Evolutionary conservation across 2,329 filamentous ascomycete genomes (phyloP).

Genomic region (Cladosporium austrohemisphaericum): DNA sequence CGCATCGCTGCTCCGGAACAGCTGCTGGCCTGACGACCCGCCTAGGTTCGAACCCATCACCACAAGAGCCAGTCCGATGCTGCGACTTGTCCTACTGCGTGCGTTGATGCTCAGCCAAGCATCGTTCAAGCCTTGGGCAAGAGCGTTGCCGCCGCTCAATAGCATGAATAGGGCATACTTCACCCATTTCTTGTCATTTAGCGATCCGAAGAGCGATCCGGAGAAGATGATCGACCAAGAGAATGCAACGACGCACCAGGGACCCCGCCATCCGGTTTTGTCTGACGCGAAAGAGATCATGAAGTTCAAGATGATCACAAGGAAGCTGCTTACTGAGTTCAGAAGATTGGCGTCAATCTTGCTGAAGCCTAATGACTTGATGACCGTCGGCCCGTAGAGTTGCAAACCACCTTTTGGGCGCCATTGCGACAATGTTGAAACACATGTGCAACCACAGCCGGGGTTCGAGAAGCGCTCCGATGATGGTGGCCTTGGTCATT

Average conservation of each 20-base stretch:
- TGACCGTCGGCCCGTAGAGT: background rate
- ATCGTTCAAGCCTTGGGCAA: background rate
- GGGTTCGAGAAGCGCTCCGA: background rate
- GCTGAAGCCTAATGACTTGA: background rate
- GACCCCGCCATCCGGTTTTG: background rate
- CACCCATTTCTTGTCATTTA: background rate
- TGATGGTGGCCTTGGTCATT: no score
- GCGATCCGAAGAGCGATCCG: background rate
- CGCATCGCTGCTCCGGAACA: background rate
- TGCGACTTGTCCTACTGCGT: background rate
- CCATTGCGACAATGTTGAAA: background rate
- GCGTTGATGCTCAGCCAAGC: background rate
- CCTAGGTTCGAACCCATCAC: background rate
- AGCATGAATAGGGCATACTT: background rate
- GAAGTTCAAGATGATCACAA: background rate
- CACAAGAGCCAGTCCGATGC: background rate
- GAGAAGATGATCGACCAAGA: background rate
- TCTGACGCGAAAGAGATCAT: background rate
- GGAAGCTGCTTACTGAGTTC: background rate
- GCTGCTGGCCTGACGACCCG: background rate
- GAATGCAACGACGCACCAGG: background rate
- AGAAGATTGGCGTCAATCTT: background rate
- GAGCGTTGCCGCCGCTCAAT: background rate
- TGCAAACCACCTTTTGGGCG: background rate
- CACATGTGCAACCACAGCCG: background rate